Base-by-base conservation (phyloP, 2,329 filamentous ascomycete genomes). In the Blastomyces emzantsi region DNA sequence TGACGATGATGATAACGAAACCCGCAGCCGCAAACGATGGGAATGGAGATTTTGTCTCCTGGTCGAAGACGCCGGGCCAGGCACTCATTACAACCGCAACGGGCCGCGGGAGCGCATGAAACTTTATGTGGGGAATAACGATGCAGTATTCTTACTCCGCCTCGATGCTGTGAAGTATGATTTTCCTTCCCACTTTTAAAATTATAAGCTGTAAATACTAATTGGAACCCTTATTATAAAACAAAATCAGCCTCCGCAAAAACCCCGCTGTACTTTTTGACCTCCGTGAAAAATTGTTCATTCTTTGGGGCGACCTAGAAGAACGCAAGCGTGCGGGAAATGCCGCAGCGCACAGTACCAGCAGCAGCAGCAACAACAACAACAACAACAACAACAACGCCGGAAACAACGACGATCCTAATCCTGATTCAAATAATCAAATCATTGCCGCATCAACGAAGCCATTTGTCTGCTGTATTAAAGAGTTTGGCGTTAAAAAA, bases 271-370 rank as follows among this genome's bases (percentile, higher is more conserved):
- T 76, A 1, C 76, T 94, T 0, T 72, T 69, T 2, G 66, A 73
- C 7, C 76, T 97, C 4, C 83, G 85, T 60, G 85, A 95, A 68
- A 87, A 83, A 68, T 79, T 97, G 63, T 93, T 88, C 72, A 78
- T 85, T 45, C 79, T 97, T 1, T 97, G 93, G 92, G 93, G 93
- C 1, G 85, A 96, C 65, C 79, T 97, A 1, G 87, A 92, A 71
- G 90, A 96, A 72, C 74, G 78, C 58, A 90, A 89, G 71, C 69
- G 70, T 1, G 72, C 69, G n/a, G 69, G 73, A 1, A 67, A 74
- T 25, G 65, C 67, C 47, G 62, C 64, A 52, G 33, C 28, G 11
- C 11, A 11, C 33, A 39, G 9, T 28, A 28, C 2, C 33, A 41
- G 3, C 30, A 19, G 3, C 54, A 56, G 9, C 52, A 28, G 6